Conservation (phyloP, 192 early-diverging fungal genomes). For the Chytriomyces confervae region DNA sequence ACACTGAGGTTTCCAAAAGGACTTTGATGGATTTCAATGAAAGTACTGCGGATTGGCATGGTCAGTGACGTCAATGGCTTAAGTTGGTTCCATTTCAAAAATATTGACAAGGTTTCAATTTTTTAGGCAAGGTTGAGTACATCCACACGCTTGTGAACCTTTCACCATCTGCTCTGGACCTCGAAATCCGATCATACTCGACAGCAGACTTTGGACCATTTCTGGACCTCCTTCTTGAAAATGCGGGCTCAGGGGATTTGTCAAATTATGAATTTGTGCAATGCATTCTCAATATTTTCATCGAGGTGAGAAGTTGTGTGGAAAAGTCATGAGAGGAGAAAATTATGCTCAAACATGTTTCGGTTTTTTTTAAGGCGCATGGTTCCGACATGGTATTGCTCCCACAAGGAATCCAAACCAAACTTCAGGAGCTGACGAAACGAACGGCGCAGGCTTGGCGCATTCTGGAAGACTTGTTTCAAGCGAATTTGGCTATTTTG, state of each 20-base stretch:
- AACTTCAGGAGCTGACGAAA: constrained; percentile 47
- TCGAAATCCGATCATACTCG: constrained; percentile 81
- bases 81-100: neutral
- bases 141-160: constrained; percentile 63
- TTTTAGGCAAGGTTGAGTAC: constrained; percentile 70
- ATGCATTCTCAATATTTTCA: constrained; percentile 77
- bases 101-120: constrained; percentile 29
- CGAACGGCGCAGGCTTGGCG: constrained; percentile 59
- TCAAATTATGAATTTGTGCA: constrained; percentile 89
- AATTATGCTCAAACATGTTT: neutral
- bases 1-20: constrained; percentile 47
- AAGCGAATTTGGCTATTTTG: constrained; percentile 38
- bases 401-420: constrained; percentile 40
- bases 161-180: constrained; percentile 82
- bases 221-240: constrained; percentile 61
- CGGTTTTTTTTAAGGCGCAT: constrained; percentile 58
- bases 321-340: neutral
- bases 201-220: constrained; percentile 73
- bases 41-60: constrained; percentile 66
- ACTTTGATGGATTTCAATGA: constrained; percentile 56
- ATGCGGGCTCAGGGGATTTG: constrained; percentile 61
- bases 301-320: constrained; percentile 49
- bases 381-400: constrained; percentile 72
- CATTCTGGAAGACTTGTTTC: constrained; percentile 65
- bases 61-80: constrained; percentile 32